Base-by-base conservation (phyloP, 768 basidiomycete species). In the Chalciporus chontae region DNA sequence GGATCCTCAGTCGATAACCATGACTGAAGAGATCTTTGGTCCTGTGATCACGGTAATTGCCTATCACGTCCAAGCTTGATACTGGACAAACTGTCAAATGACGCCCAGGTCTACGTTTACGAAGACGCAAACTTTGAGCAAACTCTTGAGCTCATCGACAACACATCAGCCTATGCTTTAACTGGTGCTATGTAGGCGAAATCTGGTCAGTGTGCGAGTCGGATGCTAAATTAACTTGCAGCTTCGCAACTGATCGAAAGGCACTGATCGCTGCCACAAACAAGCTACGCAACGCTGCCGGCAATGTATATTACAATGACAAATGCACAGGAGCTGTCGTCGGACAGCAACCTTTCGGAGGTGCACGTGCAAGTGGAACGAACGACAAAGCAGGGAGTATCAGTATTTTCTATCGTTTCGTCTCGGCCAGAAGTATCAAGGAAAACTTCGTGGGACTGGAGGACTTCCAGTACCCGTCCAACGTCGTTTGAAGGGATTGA, bases 301-400 rank as follows among this genome's bases (percentile, higher is more conserved):
- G 96, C 3, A 99, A 97, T 68, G 84, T 95, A 48, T 99, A 99
- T 75, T 92, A 94, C 73, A 97, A 97, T 69, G 94, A 97, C 60
- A 94, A 95, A 69, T 98, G 93, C 71, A 99, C 95, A 2, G 93
- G 93, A 27, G 94, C 93, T n/a, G 90, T 91, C 43, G 93, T 98
- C 31, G 95, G 94, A 8, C 94, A 97, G 68, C 94, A 99, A 70
- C 95, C 96, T 10, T 99, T 99, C 65, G 96, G 96, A 42, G 96
- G 96, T 26, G 90, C 84, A 2, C 83, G 94, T 32, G 89, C 79
- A 27, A 91, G 88, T 63, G 95, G 96, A 24, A 99, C 95, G 54
- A 98, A 98, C 74, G 96, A 98, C 70, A 99, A 98, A 73, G 93
- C 94, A 1, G 96, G 89, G 19, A 91, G 89, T 54, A 81, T 90